Evolutionary conservation across 2,329 filamentous ascomycete genomes (phyloP), one percentile per base, ranked within the genome.

Genomic region (Onygenales sp.): DNA sequence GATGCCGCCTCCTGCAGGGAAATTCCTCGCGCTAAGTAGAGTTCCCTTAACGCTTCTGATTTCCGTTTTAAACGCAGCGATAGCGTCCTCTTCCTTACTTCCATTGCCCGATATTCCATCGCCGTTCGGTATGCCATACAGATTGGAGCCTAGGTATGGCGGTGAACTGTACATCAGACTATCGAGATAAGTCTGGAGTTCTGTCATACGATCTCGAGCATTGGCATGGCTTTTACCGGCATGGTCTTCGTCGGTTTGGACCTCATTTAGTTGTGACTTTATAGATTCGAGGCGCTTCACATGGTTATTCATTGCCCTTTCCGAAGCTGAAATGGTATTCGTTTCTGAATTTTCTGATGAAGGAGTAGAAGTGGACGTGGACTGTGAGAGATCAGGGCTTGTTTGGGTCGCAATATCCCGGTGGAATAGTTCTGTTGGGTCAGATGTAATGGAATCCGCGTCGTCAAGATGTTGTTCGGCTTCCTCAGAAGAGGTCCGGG

Each of bases 331-430:
- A 1, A 53, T 48, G 1, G 52, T 44, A 9, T 52, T 51, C 27
- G 60, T 58, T 7, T 57, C 55, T 6, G 55, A 44, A 14, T 49
- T 33, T 6, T 65, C 59, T 2, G 55, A 40, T 5, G 61, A 51
- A 5, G 61, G 56, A 6, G 63, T 57, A 0, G 63, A 52, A 8
- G 64, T 56, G 1, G 67, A 66, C 11, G 58, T 55, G 21, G 60
- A 56, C 33, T 58, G 14, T 32, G 66, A 67, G 8, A 74, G 74
- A 1, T 73, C 68, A 0, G 64, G 62, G 2, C 77, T 77, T 2
- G 82, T 85, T 61, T 85, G 82, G 0, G 80, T 83, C 49, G 79
- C 82, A 55, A 80, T 77, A 59, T 84, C 81, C 34, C 81, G 75
- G 63, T 83, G 80, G 64, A 80, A 85, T 42, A 84, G 77, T 63